Percentiles rank a stretch among this genome's conserved stretches.
phyloP scores from a whole-genome alignment of 371 early-diverging fungal species.

The Lichtheimia hyalospora region DNA sequence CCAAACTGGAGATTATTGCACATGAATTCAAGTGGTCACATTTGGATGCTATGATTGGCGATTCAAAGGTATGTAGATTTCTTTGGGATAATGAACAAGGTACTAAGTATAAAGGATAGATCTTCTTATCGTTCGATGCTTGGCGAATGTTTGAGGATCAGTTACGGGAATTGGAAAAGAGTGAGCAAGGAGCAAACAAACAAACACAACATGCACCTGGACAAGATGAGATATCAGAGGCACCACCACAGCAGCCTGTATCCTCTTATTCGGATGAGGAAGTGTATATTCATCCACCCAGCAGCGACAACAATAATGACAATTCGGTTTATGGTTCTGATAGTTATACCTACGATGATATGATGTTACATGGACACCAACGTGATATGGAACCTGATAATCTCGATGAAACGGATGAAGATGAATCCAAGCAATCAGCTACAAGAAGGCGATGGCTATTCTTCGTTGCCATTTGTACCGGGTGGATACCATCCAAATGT shows the following conservation, averaged over 20 bases:
- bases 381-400: conserved; percentile 14
- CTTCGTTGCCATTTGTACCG: conserved; percentile 82
- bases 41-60: conserved; percentile 70
- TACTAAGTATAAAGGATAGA: conserved; percentile 19
- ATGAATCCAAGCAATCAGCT: conserved; percentile 33
- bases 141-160: conserved; percentile 76
- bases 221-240: conserved; percentile 2
- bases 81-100: no score
- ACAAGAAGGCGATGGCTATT: conserved; percentile 77
- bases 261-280: conserved; percentile 67
- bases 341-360: conserved; percentile 4
- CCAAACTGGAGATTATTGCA: conserved; percentile 58
- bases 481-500: conserved; percentile 79
- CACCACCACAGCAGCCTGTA: conserved; percentile 10
- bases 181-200: conserved; percentile 31
- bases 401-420: conserved; percentile 44
- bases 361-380: background rate
- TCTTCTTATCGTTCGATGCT: conserved; percentile 70
- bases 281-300: conserved; percentile 15
- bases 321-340: conserved; percentile 6
- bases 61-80: conserved; percentile 35
- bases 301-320: conserved; percentile 6
- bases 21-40: conserved; percentile 63
- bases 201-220: conserved; percentile 6
- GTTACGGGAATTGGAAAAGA: conserved; percentile 46